Conservation (phyloP, 169 alveolate species). For the Plasmodium yoelii region DNA sequence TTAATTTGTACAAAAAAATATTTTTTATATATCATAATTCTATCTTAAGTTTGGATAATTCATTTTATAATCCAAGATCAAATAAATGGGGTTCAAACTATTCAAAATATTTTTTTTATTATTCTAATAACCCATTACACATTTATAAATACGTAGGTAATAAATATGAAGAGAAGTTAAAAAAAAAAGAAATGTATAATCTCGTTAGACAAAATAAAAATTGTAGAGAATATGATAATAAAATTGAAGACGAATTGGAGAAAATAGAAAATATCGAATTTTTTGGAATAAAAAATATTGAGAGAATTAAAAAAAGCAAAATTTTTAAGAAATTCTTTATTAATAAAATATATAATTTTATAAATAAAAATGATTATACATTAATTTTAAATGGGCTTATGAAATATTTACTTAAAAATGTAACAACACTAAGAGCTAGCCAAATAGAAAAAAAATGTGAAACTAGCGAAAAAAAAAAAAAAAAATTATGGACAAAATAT, state of each 20-base stretch:
- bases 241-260: not conserved
- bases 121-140: conserved; percentile 47
- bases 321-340: conserved; percentile 31
- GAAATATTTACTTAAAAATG: conserved; percentile 48
- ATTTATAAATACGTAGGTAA: conserved; percentile 24
- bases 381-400: conserved; percentile 48
- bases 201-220: not conserved
- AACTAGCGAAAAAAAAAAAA: not conserved
- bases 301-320: conserved; percentile 10
- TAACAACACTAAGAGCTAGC: not conserved
- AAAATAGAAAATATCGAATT: conserved; percentile 11
- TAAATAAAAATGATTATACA: conserved; percentile 52
- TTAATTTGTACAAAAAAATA: conserved; percentile 8
- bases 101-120: conserved; percentile 4
- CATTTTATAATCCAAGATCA: conserved; percentile 2
- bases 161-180: not conserved
- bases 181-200: not conserved
- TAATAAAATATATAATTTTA: conserved; percentile 10
- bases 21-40: conserved; percentile 33
- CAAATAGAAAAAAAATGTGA: not conserved
- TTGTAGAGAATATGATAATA: too few relatives aligned
- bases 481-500: not conserved
- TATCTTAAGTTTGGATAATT: conserved; percentile 9
- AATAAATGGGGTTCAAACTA: conserved; percentile 1
- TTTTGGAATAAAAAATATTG: not conserved